Percentiles rank a stretch among this genome's conserved stretches.
Evolutionary conservation across 345 rosid genomes (phyloP).

Genomic region (Syzygium jambos): DNA sequence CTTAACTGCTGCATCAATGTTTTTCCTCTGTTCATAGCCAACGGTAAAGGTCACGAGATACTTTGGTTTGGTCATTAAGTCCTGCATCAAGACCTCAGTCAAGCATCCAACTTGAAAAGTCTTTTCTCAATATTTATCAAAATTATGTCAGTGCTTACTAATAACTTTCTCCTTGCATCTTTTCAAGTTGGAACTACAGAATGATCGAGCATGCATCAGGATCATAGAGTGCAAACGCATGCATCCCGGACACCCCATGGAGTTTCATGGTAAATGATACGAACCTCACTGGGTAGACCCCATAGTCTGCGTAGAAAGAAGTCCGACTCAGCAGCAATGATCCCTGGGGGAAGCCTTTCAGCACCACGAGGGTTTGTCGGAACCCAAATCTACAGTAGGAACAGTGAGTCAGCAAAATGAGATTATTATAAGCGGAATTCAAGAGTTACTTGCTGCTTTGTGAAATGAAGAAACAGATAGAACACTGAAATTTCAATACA

Average conservation of each 20-base stretch:
- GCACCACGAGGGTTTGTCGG: constrained; percentile 92
- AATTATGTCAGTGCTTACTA: background rate
- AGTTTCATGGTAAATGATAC: background rate
- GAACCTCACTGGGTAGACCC: constrained; percentile 84
- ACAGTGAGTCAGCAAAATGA: constrained; percentile 2
- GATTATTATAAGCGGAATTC: background rate
- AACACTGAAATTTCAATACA: background rate
- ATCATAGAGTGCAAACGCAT: background rate
- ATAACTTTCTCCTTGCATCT: background rate
- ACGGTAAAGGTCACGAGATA: constrained; percentile 92
- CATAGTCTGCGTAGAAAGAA: constrained; percentile 65
- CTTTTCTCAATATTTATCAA: background rate
- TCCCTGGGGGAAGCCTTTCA: constrained; percentile 85
- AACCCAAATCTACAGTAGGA: constrained; percentile 68
- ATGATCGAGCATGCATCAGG: background rate
- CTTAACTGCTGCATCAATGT: constrained; percentile 72
- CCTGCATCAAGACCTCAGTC: constrained; percentile 56
- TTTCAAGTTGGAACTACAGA: background rate
- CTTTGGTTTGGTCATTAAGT: constrained; percentile 42
- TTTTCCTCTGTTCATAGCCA: constrained; percentile 67
- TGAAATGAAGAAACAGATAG: background rate
- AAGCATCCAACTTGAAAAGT: background rate
- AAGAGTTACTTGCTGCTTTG: background rate
- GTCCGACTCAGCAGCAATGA: constrained; percentile 68
- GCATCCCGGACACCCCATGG: background rate